A percentile compares a stretch with the other conserved stretches of the same genome.
phyloP scores from a whole-genome alignment of 805 yeast genomes.

The Suhomyces vadensis region DNA sequence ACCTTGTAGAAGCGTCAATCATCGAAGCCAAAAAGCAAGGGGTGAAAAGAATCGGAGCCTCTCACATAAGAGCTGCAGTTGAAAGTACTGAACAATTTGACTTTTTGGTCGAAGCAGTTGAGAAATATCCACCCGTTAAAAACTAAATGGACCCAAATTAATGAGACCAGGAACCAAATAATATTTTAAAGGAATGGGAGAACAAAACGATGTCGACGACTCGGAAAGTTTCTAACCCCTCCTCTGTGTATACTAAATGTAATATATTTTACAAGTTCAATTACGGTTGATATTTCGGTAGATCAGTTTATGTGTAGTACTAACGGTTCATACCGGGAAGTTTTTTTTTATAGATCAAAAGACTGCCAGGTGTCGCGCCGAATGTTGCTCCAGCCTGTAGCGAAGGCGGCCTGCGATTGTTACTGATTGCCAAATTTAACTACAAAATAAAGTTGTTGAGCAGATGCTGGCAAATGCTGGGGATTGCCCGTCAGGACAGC shows the following conservation, averaged over 20 bases:
- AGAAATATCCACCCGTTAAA: conserved; percentile 53
- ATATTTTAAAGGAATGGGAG: too few species aligned
- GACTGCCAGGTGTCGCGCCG: not conserved
- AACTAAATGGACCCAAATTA: conserved; percentile 11
- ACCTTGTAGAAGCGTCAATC: conserved; percentile 81
- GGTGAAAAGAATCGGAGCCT: conserved; percentile 77
- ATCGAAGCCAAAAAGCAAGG: conserved; percentile 74
- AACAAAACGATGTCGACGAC: not conserved
- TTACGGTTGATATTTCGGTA: too few species aligned
- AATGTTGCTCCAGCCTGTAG: not conserved
- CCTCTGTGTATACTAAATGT: conserved; percentile 1
- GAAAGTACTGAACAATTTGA: conserved; percentile 88
- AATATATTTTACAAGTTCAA: not conserved
- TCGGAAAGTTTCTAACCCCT: too few species aligned
- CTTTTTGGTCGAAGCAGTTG: conserved; percentile 77
- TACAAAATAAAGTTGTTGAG: too few species aligned
- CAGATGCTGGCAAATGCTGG: too few species aligned
- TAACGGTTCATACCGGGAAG: too few species aligned
- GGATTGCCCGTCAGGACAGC: too few species aligned
- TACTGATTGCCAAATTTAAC: too few species aligned
- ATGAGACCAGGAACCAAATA: conserved; percentile 2
- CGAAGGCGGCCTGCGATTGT: too few species aligned
- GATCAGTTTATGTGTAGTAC: too few species aligned
- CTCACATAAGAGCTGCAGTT: conserved; percentile 82
- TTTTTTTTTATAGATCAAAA: too few species aligned